Conservation (phyloP, 2,329 filamentous ascomycete genomes). For the Arthrobotrys sphaeroides region DNA sequence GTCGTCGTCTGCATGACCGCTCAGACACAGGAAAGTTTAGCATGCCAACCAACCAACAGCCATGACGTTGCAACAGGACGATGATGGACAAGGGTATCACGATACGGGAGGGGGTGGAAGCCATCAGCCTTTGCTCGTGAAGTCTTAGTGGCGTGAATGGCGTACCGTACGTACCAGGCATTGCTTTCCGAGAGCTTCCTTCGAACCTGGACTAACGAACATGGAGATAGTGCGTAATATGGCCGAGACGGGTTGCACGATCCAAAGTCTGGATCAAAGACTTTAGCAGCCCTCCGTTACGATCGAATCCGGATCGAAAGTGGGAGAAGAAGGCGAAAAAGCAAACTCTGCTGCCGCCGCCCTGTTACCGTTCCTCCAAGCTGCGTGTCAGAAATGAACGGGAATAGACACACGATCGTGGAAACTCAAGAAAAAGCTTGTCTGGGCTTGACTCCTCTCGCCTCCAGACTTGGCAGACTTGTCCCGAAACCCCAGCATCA, state of each 20-base stretch:
- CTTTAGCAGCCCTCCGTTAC: neutral
- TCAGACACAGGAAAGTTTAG: no score
- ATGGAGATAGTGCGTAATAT: neutral
- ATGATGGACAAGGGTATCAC: neutral
- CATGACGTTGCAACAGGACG: neutral
- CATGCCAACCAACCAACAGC: neutral
- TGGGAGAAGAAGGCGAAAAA: conserved; percentile 19
- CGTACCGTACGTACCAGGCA: neutral
- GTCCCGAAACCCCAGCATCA: conserved; percentile 27
- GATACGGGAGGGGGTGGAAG: neutral
- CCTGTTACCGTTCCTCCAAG: neutral
- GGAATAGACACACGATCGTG: conserved; percentile 34
- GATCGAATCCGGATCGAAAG: conserved; percentile 10
- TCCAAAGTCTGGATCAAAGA: neutral
- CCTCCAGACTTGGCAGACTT: conserved; percentile 50
- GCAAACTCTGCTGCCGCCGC: conserved; percentile 16
- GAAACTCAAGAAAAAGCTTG: conserved; percentile 48
- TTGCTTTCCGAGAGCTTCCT: neutral
- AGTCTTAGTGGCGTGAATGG: neutral
- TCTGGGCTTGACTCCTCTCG: conserved; percentile 47
- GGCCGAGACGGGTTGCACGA: conserved; percentile 12
- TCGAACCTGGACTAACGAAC: neutral
- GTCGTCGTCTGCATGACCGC: no score
- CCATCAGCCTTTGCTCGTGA: neutral
- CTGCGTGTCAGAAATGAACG: conserved; percentile 17